Base-by-base conservation (phyloP, 257 asterid species). In the Plantago major region DNA sequence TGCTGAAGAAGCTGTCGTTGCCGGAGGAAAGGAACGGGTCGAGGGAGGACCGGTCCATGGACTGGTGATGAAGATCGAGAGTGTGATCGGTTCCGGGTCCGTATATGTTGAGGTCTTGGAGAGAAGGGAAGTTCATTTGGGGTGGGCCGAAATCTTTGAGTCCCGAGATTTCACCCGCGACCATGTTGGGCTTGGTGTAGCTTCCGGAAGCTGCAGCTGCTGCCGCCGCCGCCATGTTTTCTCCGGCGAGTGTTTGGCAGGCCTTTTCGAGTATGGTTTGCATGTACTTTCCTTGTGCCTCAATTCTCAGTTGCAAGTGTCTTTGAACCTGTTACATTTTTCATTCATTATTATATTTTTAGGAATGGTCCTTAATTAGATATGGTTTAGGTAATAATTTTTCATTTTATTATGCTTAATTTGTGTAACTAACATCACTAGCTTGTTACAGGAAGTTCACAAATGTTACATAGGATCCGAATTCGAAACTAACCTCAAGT, bases 211-310 rank as follows among this genome's bases (percentile, higher is more conserved):
- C 70, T 18, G 33, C 0, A 71, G 55, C 40, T 33, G 40, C 40
- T 12, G 78, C 75, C 26, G 26, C 75, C 26, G 26, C 26, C 0
- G 78, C 74, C 66, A 77, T 76, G 70, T 81, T 88, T 28, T 87
- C 97, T 0, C 93, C 94, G 22, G 94, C 89, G 28, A 93, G 87
- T 12, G 99, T 93, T 70, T 93, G 99, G 56, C 99, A 93, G 0
- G 99, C 99, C 61, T 85, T 93, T 65, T 93, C 97, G 1, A 93
- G 85, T 17, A 93, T 89, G 0, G 83, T 81, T 44, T 93, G 99
- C 99, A 93, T 93, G 90, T 93, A 93, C 66, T 93, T 93, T 43
- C 99, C 99, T 60, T 93, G 99, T 0, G 99, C 99, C 62, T 93
- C 99, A 40, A 93, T 93, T 70, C 97, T 71, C 69, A 93, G 74